Conservation (phyloP, 495 filamentous ascomycete genomes). For the Podospora comata region DNA sequence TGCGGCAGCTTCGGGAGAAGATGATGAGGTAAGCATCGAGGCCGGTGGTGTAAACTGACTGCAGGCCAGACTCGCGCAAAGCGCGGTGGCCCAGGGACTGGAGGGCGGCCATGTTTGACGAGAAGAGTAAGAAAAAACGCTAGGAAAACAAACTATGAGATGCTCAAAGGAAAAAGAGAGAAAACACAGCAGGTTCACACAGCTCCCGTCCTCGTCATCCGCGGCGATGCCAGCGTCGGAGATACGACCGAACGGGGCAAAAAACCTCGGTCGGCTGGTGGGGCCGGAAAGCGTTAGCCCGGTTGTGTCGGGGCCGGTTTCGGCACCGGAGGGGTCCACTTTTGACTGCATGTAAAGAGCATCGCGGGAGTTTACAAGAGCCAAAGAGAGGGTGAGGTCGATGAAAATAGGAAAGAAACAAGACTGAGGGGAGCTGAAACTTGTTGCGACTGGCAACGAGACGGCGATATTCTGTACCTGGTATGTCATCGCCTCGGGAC, state of each 20-base stretch:
- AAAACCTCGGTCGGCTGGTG: background rate
- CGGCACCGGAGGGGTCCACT: slow-evolving; percentile 11
- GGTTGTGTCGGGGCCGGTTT: slow-evolving; percentile 13
- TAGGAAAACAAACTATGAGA: background rate
- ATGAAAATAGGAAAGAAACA: background rate
- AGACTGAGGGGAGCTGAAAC: background rate
- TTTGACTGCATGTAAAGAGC: background rate
- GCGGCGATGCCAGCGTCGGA: background rate
- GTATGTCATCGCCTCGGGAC: no score
- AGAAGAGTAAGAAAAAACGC: background rate
- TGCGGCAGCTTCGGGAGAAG: slow-evolving; percentile 63
- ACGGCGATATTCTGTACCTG: no score
- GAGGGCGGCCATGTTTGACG: background rate
- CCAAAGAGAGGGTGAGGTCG: background rate
- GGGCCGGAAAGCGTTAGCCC: background rate
- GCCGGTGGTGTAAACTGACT: slow-evolving; percentile 48
- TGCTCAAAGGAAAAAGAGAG: no score
- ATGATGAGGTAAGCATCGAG: slow-evolving; percentile 70
- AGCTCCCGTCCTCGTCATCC: background rate
- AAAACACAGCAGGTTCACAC: no score
- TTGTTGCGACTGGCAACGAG: no score
- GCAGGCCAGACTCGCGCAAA: slow-evolving; percentile 45
- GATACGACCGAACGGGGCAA: no score
- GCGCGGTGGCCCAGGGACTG: background rate
- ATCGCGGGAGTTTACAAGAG: background rate